Evolutionary conservation across 148 eudicot species (phyloP).

Genomic region (Rhododendron mucronatum): DNA sequence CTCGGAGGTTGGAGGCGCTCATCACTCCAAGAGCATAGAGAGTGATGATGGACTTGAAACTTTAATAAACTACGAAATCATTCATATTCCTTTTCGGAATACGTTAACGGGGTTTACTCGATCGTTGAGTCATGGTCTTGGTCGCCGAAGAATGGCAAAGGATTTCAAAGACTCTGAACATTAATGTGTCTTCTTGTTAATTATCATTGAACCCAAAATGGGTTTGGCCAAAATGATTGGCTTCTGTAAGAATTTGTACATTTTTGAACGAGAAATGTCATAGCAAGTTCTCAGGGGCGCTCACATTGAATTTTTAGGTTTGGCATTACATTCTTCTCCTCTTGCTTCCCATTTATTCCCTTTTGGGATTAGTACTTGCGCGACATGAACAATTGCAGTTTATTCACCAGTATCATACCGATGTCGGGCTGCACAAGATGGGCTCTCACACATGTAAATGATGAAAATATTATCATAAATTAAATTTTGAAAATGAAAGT

Average conservation of each 20-base stretch:
- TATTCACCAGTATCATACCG: too few relatives aligned
- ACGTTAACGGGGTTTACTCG: not conserved
- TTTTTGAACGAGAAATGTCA: not conserved
- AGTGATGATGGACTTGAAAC: conserved; percentile 33
- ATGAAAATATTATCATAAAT: too few relatives aligned
- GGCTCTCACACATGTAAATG: too few relatives aligned
- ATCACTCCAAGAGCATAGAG: not conserved
- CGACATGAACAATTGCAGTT: too few relatives aligned
- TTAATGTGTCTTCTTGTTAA: not conserved
- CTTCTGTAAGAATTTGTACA: not conserved
- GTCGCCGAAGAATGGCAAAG: not conserved
- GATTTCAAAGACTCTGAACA: not conserved
- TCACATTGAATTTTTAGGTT: too few relatives aligned
- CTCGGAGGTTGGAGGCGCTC: not conserved
- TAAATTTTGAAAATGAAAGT: too few relatives aligned
- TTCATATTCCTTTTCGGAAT: not conserved
- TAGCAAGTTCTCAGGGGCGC: too few relatives aligned
- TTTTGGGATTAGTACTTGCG: too few relatives aligned
- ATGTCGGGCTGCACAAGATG: too few relatives aligned
- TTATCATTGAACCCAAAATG: not conserved
- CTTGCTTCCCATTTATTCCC: too few relatives aligned
- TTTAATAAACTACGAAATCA: conserved; percentile 12
- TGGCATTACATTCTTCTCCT: too few relatives aligned
- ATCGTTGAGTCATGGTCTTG: not conserved
- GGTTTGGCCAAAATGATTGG: not conserved